Evolutionary conservation across 352 stramenopile species (phyloP).

Genomic region (Nothophytophthora sp.): DNA sequence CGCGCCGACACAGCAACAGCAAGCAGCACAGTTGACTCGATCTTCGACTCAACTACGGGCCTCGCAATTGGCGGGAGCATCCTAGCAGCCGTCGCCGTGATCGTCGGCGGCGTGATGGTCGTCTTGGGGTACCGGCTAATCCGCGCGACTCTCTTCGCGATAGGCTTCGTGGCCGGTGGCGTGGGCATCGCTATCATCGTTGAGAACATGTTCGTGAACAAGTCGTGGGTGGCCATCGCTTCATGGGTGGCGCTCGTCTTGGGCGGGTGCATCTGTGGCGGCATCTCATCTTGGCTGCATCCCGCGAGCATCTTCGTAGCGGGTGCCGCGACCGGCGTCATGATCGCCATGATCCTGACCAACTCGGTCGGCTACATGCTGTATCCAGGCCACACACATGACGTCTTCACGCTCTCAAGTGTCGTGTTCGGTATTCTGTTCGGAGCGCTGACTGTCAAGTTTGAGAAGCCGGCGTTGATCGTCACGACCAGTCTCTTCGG

Average conservation of each 20-base stretch:
- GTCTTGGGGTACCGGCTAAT: slow-evolving; percentile 35
- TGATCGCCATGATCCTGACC: slow-evolving; percentile 28
- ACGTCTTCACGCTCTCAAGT: slow-evolving; percentile 27
- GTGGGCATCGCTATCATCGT: slow-evolving; percentile 26
- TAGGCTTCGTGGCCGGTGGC: slow-evolving; percentile 28
- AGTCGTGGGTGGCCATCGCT: slow-evolving; percentile 22
- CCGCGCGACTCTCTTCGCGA: slow-evolving; percentile 31
- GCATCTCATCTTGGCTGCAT: slow-evolving; percentile 33
- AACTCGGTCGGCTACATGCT: slow-evolving; percentile 35
- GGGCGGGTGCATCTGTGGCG: slow-evolving; percentile 26
- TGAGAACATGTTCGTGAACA: slow-evolving; percentile 29
- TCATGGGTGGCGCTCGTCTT: slow-evolving; percentile 40
- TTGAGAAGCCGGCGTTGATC: slow-evolving; percentile 35
- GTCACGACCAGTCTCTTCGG: slow-evolving; percentile 34
- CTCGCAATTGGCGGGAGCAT: slow-evolving; percentile 24
- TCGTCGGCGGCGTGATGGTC: slow-evolving; percentile 27
- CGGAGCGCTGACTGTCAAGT: slow-evolving; percentile 25
- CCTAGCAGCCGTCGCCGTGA: slow-evolving; percentile 28
- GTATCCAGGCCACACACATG: slow-evolving; percentile 28
- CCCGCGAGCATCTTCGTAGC: slow-evolving; percentile 34
- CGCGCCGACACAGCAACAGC: slow-evolving; percentile 4
- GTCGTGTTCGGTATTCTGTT: slow-evolving; percentile 32
- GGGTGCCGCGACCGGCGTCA: slow-evolving; percentile 27
- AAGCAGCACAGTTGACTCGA: slow-evolving; percentile 16
- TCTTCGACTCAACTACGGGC: slow-evolving; percentile 29